phyloP scores from a whole-genome alignment of 2,329 filamentous ascomycete genomes.

The Dactylellina cionopaga region DNA sequence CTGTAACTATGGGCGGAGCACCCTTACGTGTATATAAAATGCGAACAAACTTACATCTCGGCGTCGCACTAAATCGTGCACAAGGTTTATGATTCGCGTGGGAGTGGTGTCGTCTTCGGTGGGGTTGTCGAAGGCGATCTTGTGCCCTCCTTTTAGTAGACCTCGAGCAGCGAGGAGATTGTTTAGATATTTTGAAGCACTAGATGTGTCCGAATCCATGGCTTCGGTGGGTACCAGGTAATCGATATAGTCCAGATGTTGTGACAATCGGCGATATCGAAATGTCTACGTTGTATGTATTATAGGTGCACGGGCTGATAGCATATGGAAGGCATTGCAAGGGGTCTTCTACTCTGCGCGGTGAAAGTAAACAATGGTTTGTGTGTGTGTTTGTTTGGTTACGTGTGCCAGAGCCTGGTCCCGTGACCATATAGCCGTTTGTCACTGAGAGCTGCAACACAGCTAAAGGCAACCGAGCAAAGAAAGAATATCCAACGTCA shows the following conservation, averaged over 20 bases:
- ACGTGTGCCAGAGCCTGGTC: too few species aligned
- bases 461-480: too few species aligned
- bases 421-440: too few species aligned
- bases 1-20: not conserved
- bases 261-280: too few species aligned
- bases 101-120: constrained; percentile 70
- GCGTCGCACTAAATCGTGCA: constrained; percentile 90
- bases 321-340: too few species aligned
- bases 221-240: not conserved
- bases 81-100: constrained; percentile 84
- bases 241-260: not conserved
- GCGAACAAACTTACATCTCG: constrained; percentile 75
- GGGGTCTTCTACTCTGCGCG: too few species aligned
- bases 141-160: constrained; percentile 73
- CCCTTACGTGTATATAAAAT: not conserved
- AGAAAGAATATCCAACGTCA: too few species aligned
- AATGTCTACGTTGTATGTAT: too few species aligned
- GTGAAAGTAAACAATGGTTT: too few species aligned
- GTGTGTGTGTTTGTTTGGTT: too few species aligned
- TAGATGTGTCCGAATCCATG: constrained; percentile 66
- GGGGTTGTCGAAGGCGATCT: constrained; percentile 83
- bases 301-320: too few species aligned
- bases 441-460: too few species aligned
- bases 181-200: constrained; percentile 77
- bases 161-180: constrained; percentile 75